A percentile compares a stretch with the other conserved stretches of the same genome.
phyloP scores from a whole-genome alignment of 371 early-diverging fungal genomes.

The Mucor sp. region DNA sequence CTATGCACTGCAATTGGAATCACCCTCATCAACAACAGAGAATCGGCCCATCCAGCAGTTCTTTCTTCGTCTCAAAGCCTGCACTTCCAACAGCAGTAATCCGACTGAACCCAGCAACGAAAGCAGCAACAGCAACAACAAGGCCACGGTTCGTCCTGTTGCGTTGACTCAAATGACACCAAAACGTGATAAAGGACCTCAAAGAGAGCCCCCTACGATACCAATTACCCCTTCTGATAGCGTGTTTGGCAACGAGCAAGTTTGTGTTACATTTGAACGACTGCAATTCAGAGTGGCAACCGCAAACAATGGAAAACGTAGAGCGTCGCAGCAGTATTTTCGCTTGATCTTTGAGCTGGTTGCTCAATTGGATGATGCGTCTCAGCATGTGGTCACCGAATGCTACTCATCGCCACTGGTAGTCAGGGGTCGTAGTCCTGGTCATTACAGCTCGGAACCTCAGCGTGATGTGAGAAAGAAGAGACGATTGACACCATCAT shows the following conservation, averaged over 20 bases:
- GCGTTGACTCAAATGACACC: constrained; percentile 85
- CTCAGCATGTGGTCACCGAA: constrained; percentile 54
- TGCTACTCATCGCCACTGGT: constrained; percentile 75
- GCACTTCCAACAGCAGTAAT: constrained; percentile 19
- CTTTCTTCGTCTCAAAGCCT: constrained; percentile 57
- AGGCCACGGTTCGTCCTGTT: constrained; percentile 44
- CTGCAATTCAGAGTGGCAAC: constrained; percentile 90
- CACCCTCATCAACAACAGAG: constrained; percentile 3
- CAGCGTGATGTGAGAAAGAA: constrained; percentile 5
- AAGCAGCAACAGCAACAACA: neutral
- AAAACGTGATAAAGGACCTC: constrained; percentile 88
- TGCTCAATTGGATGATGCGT: constrained; percentile 55
- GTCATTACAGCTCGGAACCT: constrained; percentile 73
- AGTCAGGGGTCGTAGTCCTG: constrained; percentile 88
- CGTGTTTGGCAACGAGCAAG: constrained; percentile 25
- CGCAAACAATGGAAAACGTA: constrained; percentile 82
- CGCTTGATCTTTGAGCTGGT: constrained; percentile 60
- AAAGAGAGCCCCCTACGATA: constrained; percentile 61
- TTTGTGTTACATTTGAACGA: constrained; percentile 75
- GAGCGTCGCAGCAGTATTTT: constrained; percentile 84
- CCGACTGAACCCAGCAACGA: constrained; percentile 13
- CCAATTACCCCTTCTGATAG: constrained; percentile 49
- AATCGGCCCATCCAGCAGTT: constrained; percentile 30
- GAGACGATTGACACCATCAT: neutral
- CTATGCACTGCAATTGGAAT: constrained; percentile 15